Conservation (phyloP, 805 yeast species). For the Debaryomyces prosopidis region DNA sequence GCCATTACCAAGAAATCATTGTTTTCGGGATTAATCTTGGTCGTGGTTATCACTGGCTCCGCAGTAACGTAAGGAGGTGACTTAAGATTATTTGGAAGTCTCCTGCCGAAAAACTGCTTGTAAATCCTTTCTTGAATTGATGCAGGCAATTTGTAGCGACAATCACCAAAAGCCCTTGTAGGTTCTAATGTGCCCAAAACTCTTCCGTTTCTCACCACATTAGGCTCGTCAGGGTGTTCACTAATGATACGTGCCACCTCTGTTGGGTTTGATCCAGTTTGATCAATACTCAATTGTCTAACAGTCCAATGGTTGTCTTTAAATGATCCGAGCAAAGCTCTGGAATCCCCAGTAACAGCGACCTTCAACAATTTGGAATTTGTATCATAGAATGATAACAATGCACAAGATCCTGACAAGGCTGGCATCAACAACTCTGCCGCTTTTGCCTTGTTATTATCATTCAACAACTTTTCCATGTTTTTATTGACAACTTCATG, state of each 20-base stretch:
- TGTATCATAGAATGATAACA: constrained; percentile 84
- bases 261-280: constrained; percentile 87
- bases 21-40: constrained; percentile 65
- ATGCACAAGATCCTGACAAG: constrained; percentile 91
- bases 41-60: constrained; percentile 86
- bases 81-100: constrained; percentile 67
- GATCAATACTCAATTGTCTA: constrained; percentile 81
- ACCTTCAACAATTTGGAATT: constrained; percentile 70
- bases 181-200: constrained; percentile 94
- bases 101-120: constrained; percentile 77
- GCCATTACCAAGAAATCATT: constrained; percentile 90
- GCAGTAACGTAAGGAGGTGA: constrained; percentile 99
- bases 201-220: constrained; percentile 82
- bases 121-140: constrained; percentile 74
- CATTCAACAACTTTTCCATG: constrained; percentile 65
- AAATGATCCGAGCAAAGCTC: constrained; percentile 82
- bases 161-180: constrained; percentile 95
- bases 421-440: constrained; percentile 87
- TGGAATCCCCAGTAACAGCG: constrained; percentile 95
- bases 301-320: constrained; percentile 83
- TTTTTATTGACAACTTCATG: constrained; percentile 81
- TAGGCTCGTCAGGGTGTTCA: constrained; percentile 92
- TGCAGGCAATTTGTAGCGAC: constrained; percentile 83
- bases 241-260: constrained; percentile 80
- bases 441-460: constrained; percentile 66